Base-by-base conservation (phyloP, 2,329 filamentous ascomycete genomes). In the Beauveria medogensis region DNA sequence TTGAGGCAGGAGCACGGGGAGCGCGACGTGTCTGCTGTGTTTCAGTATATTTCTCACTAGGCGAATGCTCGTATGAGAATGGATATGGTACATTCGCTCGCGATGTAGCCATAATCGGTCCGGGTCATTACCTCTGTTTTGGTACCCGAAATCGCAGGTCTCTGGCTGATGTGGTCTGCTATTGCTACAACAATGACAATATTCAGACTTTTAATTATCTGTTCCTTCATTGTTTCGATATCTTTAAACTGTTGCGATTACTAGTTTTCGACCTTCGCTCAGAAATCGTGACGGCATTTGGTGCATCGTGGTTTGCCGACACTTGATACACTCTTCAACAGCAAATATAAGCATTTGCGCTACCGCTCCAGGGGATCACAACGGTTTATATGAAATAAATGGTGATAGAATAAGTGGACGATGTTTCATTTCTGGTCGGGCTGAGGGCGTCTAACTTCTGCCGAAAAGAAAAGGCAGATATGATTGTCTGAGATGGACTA, bases 41-140 rank as follows among this genome's bases (percentile, higher is more conserved):
- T 99, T 72, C 94, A 99, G 80, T 99, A 97, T 75, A 97, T 99
- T 69, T 97, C 92, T 66, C 94, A 97, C 68, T 85, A 66, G 37
- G 14, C 10, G 4, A 22, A 16, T 10, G 3, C 34, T 43, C 12
- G 6, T 30, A 20, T 22, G 2, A 12, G 7, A 2, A 28, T 48
- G 2, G 16, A 12, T 34, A 10, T 34, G 3, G 5, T 24, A 5
- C 14, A 18, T 40, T 53, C 20, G 12, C 28, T 34, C 30, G 7
- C 41, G 34, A 24, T 26, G 4, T 18, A 8, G 9, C 28, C 40
- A 9, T n/a, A 14, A 34, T 34, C 30, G 30, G 5, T 34, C 30
- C 14, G 30, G 30, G 30, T 14, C 30, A 34, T 34, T 34, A 34
- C 30, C 30, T 34, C 30, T 14, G 30, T 34, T 34, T 30, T 34